A percentile compares a stretch with the other conserved stretches of the same genome.
Evolutionary conservation across 768 basidiomycete genomes (phyloP).

Genomic region (Lactarius quietus): DNA sequence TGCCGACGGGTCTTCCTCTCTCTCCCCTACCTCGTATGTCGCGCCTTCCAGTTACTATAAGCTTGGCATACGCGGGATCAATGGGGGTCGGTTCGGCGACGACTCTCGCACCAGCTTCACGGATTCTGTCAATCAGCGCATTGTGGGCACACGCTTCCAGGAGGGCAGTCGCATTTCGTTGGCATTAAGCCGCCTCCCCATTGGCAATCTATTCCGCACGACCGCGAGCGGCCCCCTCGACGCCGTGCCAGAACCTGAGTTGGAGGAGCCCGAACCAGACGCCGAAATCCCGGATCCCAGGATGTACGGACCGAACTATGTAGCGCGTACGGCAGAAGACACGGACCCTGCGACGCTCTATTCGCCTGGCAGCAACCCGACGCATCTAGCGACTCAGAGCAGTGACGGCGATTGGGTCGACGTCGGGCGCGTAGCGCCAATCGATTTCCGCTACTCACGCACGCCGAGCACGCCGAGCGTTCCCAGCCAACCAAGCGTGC

Average conservation of each 20-base stretch:
- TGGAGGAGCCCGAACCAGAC: slow-evolving; percentile 22
- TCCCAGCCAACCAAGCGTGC: slow-evolving; percentile 14
- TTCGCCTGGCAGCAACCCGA: slow-evolving; percentile 29
- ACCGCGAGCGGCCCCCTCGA: slow-evolving; percentile 48
- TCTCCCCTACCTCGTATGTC: slow-evolving; percentile 72
- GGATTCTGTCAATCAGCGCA: slow-evolving; percentile 58
- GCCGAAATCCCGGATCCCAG: slow-evolving; percentile 50
- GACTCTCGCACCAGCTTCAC: slow-evolving; percentile 43
- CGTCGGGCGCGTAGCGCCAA: slow-evolving; percentile 44
- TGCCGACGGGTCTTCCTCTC: slow-evolving; percentile 64
- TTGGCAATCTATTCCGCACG: slow-evolving; percentile 54
- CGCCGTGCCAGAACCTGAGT: slow-evolving; percentile 28
- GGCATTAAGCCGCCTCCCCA: slow-evolving; percentile 53
- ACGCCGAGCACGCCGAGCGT: slow-evolving; percentile 20
- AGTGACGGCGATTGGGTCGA: slow-evolving; percentile 56
- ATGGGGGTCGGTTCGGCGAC: slow-evolving; percentile 53
- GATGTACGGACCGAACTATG: slow-evolving; percentile 54
- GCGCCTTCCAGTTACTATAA: slow-evolving; percentile 80
- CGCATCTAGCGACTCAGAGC: slow-evolving; percentile 26
- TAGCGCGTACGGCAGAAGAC: slow-evolving; percentile 19
- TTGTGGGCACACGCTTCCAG: slow-evolving; percentile 67
- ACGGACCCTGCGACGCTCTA: slow-evolving; percentile 26
- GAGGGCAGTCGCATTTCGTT: slow-evolving; percentile 63
- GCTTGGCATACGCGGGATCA: slow-evolving; percentile 59
- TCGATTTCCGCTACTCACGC: slow-evolving; percentile 32